Evolutionary conservation across 257 asterid genomes (phyloP).

Genomic region (Jaltomata sinuosa): DNA sequence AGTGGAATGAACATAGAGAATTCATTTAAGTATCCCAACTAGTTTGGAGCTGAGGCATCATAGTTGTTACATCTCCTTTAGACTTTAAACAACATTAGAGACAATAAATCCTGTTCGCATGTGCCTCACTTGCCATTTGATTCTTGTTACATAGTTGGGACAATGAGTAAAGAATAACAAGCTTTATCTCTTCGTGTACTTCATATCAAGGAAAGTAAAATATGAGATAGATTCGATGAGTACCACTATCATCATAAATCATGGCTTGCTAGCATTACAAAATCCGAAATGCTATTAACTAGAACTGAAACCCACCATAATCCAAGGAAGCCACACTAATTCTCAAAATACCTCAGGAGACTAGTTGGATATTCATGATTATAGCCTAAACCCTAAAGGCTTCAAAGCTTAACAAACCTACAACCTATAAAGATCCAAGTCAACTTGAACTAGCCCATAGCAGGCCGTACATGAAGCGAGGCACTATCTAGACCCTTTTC

Average conservation of each 20-base stretch:
- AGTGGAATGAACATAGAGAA: neutral
- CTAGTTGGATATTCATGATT: neutral
- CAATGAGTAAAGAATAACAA: neutral
- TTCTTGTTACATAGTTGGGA: neutral
- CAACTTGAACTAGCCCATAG: neutral
- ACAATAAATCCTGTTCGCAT: neutral
- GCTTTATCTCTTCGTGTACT: neutral
- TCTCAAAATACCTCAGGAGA: neutral
- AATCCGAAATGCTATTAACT: neutral
- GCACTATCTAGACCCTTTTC: neutral
- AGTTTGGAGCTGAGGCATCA: neutral
- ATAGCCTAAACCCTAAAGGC: neutral
- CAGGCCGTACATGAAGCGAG: neutral
- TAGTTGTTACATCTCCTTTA: neutral
- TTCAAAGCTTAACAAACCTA: neutral
- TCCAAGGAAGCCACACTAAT: neutral
- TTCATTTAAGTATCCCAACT: neutral
- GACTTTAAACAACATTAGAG: neutral
- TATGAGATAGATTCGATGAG: neutral
- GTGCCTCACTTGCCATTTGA: neutral
- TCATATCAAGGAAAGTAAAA: neutral
- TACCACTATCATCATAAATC: neutral
- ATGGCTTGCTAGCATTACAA: neutral
- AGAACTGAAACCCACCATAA: neutral
- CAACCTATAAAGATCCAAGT: neutral